These are phyloP conservation scores for Syzygium syzygioides DNA, from an alignment of 441 rosid genomes.

Conservation along the genomic window DNA sequence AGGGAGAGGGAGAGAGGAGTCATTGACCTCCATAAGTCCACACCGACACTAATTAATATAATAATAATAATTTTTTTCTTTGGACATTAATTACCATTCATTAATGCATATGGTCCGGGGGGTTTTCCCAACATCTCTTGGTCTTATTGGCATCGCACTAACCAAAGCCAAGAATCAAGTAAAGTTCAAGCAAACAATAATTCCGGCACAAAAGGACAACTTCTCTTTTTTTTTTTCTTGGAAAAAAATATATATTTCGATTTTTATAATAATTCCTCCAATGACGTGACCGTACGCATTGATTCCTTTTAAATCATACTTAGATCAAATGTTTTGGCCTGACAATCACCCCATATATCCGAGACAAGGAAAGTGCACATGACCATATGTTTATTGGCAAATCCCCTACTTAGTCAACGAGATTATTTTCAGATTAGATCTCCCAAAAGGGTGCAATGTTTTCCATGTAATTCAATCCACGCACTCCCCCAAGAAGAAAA, in stretches of 20 bases:
- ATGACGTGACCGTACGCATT: neutral
- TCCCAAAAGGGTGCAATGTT: neutral
- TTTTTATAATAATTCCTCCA: neutral
- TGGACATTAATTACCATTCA: neutral
- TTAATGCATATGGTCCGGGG: neutral
- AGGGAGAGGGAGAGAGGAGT: neutral
- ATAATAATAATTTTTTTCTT: neutral
- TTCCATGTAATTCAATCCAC: neutral
- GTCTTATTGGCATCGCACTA: neutral
- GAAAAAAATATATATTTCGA: neutral
- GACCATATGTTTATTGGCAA: neutral
- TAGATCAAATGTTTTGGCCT: neutral
- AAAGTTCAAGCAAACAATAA: neutral
- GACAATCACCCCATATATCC: neutral
- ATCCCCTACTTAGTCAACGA: neutral
- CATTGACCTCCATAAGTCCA: neutral
- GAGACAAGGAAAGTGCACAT: neutral
- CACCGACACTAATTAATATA: neutral
- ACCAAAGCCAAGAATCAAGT: neutral
- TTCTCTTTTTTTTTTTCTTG: neutral
- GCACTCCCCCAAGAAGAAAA: neutral
- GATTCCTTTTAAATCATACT: neutral
- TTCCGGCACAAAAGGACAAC: neutral
- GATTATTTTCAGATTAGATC: neutral
- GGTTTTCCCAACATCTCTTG: neutral